A percentile compares a stretch with the other conserved stretches of the same genome.
phyloP scores from a whole-genome alignment of 2,329 filamentous ascomycete species.

The Chaetomium sp. region DNA sequence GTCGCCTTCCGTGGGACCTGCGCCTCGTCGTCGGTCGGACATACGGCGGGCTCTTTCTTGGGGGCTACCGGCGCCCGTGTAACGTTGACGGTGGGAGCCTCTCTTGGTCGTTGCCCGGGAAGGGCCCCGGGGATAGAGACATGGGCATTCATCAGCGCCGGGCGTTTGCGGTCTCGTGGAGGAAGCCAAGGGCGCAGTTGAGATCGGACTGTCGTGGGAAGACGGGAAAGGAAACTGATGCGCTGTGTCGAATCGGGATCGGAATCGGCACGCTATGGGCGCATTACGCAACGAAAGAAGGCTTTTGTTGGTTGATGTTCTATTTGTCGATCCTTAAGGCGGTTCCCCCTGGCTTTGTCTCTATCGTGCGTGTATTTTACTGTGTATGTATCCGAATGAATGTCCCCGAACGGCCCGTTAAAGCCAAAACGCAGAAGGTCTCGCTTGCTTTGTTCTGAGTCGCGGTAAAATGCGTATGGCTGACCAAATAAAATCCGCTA shows the following conservation, averaged over 20 bases:
- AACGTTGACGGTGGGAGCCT: conserved; percentile 12
- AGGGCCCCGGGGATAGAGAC: conserved; percentile 50
- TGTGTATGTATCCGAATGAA: no score
- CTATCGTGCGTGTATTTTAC: no score
- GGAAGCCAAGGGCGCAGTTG: conserved; percentile 13
- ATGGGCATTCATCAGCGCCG: conserved; percentile 47
- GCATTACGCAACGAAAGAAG: conserved; percentile 2
- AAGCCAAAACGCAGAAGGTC: no score
- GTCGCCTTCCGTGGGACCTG: conserved; percentile 44
- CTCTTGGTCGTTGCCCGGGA: conserved; percentile 34
- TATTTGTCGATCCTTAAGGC: no score
- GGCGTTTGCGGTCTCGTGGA: conserved; percentile 43
- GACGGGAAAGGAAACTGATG: background rate
- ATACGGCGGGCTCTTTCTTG: conserved; percentile 35
- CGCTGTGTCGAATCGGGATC: background rate
- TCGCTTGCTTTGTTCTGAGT: no score
- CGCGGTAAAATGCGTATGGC: no score
- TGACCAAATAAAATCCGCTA: no score
- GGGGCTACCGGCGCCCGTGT: conserved; percentile 25
- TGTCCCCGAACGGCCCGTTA: no score
- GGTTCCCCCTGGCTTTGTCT: no score
- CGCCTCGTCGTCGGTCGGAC: conserved; percentile 46
- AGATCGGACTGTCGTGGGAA: background rate
- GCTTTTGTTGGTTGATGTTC: background rate
- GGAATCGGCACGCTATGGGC: conserved; percentile 10